Conservation (phyloP, 2,329 filamentous ascomycete genomes). For the Pseudocercospora eumusae region DNA sequence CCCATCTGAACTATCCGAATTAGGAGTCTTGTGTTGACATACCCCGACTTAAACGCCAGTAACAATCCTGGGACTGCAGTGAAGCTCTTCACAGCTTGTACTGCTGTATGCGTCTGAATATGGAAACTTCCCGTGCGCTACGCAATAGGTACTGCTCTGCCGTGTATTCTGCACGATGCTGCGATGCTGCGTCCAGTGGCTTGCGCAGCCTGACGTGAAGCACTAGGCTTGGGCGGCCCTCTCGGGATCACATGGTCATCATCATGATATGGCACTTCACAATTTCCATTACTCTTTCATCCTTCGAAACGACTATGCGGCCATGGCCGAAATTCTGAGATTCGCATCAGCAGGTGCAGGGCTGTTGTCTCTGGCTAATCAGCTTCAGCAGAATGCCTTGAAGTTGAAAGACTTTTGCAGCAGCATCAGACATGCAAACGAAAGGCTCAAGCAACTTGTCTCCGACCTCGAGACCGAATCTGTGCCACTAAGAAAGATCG, state of each 20-base stretch:
- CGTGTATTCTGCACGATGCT: neutral
- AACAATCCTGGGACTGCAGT: too few species aligned
- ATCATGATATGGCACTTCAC: neutral
- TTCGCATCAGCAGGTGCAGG: conserved; percentile 21
- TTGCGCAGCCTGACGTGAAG: neutral
- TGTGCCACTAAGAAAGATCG: neutral
- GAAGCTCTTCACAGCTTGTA: neutral
- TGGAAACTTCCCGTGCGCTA: too few species aligned
- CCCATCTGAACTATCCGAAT: too few species aligned
- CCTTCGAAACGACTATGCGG: neutral
- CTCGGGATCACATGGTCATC: neutral
- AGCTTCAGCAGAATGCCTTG: conserved; percentile 20
- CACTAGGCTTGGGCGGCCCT: neutral
- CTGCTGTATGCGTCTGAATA: too few species aligned
- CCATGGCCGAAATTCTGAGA: conserved; percentile 13
- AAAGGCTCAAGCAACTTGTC: conserved; percentile 1
- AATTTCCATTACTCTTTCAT: neutral
- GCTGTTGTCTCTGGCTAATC: conserved; percentile 20
- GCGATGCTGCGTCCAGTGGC: neutral
- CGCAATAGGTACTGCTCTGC: neutral
- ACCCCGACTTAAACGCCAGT: too few species aligned
- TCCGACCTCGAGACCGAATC: conserved; percentile 12
- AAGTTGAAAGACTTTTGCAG: conserved; percentile 19
- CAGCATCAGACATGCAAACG: conserved; percentile 12
- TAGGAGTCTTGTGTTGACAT: too few species aligned